Conservation (phyloP, 495 filamentous ascomycete species). For the Chlorociboria aeruginascens region DNA sequence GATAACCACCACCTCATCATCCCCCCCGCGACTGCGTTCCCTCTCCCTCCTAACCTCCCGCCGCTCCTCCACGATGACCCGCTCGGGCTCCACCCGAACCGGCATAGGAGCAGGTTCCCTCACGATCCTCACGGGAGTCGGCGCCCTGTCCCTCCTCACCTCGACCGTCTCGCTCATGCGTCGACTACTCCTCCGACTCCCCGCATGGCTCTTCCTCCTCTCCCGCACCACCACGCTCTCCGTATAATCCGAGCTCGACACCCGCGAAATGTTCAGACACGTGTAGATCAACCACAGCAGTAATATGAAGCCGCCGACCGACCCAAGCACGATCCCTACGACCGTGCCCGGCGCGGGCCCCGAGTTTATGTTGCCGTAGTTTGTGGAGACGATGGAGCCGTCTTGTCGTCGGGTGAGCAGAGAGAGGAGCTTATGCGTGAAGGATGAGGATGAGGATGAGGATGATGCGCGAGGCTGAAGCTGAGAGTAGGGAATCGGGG, state of each 20-base stretch:
- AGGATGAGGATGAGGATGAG: background rate
- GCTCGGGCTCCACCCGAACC: background rate
- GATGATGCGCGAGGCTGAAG: background rate
- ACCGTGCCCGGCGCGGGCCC: constrained; percentile 59
- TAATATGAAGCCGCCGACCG: constrained; percentile 71
- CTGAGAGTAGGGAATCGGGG: constrained; percentile 7
- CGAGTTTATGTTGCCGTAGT: constrained; percentile 48
- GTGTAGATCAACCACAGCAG: constrained; percentile 65
- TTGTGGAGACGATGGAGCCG: constrained; percentile 40
- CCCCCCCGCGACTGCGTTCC: background rate
- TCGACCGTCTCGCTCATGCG: constrained; percentile 18
- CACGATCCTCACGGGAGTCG: constrained; percentile 13
- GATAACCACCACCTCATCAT: constrained; percentile 21
- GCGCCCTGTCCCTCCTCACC: constrained; percentile 8
- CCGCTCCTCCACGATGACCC: constrained; percentile 18
- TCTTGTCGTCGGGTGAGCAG: constrained; percentile 5
- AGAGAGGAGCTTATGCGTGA: background rate
- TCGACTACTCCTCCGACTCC: background rate
- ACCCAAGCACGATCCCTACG: constrained; percentile 75
- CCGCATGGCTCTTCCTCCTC: constrained; percentile 10
- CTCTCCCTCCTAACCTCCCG: constrained; percentile 4
- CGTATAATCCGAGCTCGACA: constrained; percentile 3
- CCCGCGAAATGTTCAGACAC: constrained; percentile 36
- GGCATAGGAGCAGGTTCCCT: background rate
- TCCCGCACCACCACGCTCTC: constrained; percentile 14